phyloP scores from a whole-genome alignment of 345 rosid genomes.

The Euclidium syriacum region DNA sequence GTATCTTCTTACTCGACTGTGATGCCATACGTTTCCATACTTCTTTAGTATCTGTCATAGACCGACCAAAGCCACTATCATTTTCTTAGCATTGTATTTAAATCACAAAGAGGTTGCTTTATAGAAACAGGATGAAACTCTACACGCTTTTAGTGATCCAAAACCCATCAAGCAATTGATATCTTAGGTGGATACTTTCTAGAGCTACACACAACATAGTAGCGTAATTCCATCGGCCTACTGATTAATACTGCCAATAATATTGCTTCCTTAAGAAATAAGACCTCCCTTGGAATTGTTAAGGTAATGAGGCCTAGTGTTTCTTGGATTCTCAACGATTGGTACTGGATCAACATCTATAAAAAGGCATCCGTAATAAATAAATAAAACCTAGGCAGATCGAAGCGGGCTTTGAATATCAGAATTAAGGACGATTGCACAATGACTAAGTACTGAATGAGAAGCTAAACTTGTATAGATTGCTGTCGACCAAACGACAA shows the following conservation, averaged over 20 bases:
- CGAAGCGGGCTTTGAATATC: not conserved
- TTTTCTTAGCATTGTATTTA: not conserved
- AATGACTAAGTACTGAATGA: not conserved
- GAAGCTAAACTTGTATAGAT: not conserved
- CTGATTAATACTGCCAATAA: not conserved
- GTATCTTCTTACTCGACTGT: slow-evolving; percentile 77
- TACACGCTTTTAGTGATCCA: not conserved
- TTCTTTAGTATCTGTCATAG: slow-evolving; percentile 64
- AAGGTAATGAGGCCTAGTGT: no score
- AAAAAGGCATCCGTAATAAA: no score
- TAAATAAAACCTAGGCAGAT: no score
- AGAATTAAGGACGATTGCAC: not conserved
- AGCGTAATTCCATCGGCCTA: not conserved
- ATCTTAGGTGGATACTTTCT: not conserved
- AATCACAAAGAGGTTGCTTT: not conserved
- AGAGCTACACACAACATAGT: not conserved
- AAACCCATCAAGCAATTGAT: not conserved
- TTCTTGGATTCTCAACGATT: no score
- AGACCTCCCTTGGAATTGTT: no score
- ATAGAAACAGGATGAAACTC: not conserved
- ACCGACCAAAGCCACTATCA: slow-evolving; percentile 1
- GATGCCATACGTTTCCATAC: slow-evolving; percentile 81
- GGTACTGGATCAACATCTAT: no score
- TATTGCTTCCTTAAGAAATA: no score
- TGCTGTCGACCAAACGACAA: not conserved